Evolutionary conservation across 2,329 filamentous ascomycete genomes (phyloP), one percentile per base, ranked within the genome.

Genomic region (Pseudocercospora musae): DNA sequence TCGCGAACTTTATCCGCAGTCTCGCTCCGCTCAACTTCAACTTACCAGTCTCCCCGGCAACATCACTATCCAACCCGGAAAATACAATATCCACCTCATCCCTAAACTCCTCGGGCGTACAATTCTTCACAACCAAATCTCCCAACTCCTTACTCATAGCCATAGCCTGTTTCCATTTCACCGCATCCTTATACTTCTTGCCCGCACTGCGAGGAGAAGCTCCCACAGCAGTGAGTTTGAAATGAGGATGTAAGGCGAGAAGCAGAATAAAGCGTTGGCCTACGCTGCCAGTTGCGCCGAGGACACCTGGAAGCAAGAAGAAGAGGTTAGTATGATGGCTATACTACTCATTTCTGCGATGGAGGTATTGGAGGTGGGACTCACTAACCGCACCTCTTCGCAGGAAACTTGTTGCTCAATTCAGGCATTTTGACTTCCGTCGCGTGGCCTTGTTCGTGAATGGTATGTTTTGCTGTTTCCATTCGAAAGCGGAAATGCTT

Each of bases 221-320:
- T 66, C 95, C 95, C 55, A 98, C 86, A 62, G 92, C 92, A 68
- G 95, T 89, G 62, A 98, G 87, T 67, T 87, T 87, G 72, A 98
- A 90, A 77, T 90, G 86, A 15, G 94, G 93, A 79, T 98, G 94
- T 59, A 92, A 85, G 49, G 91, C 88, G 66, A 98, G 89, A 57
- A 98, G 86, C 33, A 97, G 88, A 75, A 98, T 95, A 78, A 98
- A 98, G 73, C 95, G 88, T 79, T 96, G 92, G 71, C 94, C 94
- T 13, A 98, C 94, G 37, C 92, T 96, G 74, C 95, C 95, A 31
- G 94, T 98, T 78, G 89, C 91, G 71, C 94, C 93, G 60, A 97
- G 86, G 62, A 97, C 92, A 65, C 79, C 80, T 83, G 66, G 44
- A 57, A 37, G 25, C 9, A 57, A 25, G 13, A 37, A 13, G 18